These are phyloP conservation scores for Teratosphaeria pseudoeucalypti DNA, from an alignment of 2,329 filamentous ascomycete species.

Conservation along the genomic window DNA sequence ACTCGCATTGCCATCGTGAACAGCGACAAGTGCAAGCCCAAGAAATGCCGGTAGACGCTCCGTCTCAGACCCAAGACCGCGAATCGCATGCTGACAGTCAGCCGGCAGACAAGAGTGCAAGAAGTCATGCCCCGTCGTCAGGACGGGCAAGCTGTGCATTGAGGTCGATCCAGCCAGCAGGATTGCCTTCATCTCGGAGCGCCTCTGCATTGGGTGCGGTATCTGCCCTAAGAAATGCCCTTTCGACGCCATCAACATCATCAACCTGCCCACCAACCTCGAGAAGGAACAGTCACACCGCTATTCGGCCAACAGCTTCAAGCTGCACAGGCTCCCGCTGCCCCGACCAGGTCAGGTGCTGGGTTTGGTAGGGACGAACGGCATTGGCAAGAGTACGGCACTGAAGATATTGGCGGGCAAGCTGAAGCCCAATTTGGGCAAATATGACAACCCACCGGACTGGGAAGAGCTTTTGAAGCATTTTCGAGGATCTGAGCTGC, in stretches of 20 bases:
- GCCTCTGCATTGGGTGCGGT: slow-evolving; percentile 93
- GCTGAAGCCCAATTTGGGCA: slow-evolving; percentile 92
- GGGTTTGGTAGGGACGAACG: slow-evolving; percentile 95
- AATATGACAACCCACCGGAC: slow-evolving; percentile 91
- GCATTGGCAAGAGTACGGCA: slow-evolving; percentile 99
- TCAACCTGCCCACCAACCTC: slow-evolving; percentile 99
- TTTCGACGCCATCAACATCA: slow-evolving; percentile 97
- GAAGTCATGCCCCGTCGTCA: slow-evolving; percentile 94
- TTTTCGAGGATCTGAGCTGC: slow-evolving; percentile 93
- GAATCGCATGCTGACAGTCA: not conserved
- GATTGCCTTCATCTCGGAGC: slow-evolving; percentile 96
- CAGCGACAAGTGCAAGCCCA: slow-evolving; percentile 85
- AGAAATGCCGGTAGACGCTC: slow-evolving; percentile 67
- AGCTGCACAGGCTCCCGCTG: slow-evolving; percentile 92
- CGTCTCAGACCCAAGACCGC: not conserved
- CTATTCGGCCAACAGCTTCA: slow-evolving; percentile 99
- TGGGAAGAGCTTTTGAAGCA: slow-evolving; percentile 99
- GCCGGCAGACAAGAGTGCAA: slow-evolving; percentile 72
- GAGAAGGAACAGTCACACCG: slow-evolving; percentile 96
- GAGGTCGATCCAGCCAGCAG: slow-evolving; percentile 82
- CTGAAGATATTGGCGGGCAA: slow-evolving; percentile 98
- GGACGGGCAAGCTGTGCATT: slow-evolving; percentile 94
- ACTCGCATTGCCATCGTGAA: slow-evolving; percentile 99
- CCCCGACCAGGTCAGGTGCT: slow-evolving; percentile 90
- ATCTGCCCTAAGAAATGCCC: slow-evolving; percentile 99